A percentile compares a stretch with the other conserved stretches of the same genome.
These are phyloP conservation scores for Xylariales sp. DNA, from an alignment of 2,329 filamentous ascomycete genomes.

Conservation along the genomic window DNA sequence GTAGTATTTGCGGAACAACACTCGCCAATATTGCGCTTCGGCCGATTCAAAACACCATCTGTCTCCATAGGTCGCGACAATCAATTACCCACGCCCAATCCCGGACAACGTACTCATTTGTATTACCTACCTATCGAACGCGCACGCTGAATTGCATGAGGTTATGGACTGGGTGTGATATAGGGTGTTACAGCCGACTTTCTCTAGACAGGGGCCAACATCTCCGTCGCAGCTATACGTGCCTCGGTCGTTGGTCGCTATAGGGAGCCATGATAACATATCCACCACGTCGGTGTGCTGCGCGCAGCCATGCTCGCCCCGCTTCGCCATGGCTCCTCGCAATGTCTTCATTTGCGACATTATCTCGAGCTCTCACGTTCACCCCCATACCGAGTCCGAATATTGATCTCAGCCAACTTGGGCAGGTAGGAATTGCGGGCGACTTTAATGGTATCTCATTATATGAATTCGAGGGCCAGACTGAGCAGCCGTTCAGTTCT, in stretches of 20 bases:
- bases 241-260: conserved; percentile 44
- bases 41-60: conserved; percentile 21
- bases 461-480: conserved; percentile 86
- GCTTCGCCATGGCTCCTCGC: conserved; percentile 52
- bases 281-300: conserved; percentile 56
- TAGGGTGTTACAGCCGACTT: conserved; percentile 35
- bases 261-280: conserved; percentile 60
- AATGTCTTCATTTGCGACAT: conserved; percentile 56
- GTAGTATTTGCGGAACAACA: conserved; percentile 10
- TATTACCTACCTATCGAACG: conserved; percentile 15
- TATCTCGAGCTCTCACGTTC: conserved; percentile 67
- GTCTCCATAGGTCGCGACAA: conserved; percentile 15
- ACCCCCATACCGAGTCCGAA: conserved; percentile 73
- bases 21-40: neutral
- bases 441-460: conserved; percentile 93
- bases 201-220: conserved; percentile 44
- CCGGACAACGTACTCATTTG: conserved; percentile 1
- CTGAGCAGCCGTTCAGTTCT: conserved; percentile 70
- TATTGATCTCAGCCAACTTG: conserved; percentile 81
- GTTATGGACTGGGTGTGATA: conserved; percentile 47
- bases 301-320: conserved; percentile 48
- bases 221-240: conserved; percentile 30
- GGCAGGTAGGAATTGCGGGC: conserved; percentile 85
- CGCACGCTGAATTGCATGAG: conserved; percentile 38
- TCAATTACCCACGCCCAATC: conserved; percentile 7